Conservation (phyloP, 2,329 filamentous ascomycete species). For the Cladophialophora bantiana region DNA sequence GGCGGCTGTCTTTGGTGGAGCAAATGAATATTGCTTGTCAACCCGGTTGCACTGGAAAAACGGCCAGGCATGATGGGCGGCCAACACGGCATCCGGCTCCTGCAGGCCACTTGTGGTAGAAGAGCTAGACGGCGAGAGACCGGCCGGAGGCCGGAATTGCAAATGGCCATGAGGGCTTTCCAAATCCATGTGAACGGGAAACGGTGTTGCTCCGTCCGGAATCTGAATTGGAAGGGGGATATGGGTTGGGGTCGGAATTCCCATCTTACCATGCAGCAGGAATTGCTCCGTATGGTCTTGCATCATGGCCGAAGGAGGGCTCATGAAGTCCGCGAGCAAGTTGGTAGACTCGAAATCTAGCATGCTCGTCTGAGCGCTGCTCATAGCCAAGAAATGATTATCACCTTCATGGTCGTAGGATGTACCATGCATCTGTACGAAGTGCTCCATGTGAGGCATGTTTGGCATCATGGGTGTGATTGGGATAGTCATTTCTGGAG, state of each 20-base stretch:
- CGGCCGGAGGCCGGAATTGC: constrained; percentile 31
- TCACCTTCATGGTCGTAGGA: constrained; percentile 38
- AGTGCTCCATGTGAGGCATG: constrained; percentile 40
- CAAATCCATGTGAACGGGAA: constrained; percentile 32
- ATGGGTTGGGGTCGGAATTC: constrained; percentile 37
- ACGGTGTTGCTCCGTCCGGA: constrained; percentile 32
- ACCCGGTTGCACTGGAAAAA: constrained; percentile 60
- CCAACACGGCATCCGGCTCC: constrained; percentile 57
- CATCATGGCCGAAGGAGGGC: constrained; percentile 34
- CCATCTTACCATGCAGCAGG: constrained; percentile 34
- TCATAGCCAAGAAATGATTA: constrained; percentile 40
- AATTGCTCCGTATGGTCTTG: constrained; percentile 38
- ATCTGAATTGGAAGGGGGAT: constrained; percentile 31
- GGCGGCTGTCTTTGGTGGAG: constrained; percentile 59
- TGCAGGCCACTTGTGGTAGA: constrained; percentile 38
- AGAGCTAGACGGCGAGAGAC: constrained; percentile 36
- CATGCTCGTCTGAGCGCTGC: constrained; percentile 31
- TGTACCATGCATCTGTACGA: constrained; percentile 38
- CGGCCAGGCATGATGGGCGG: constrained; percentile 61
- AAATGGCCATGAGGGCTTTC: constrained; percentile 33
- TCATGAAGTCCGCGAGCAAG: constrained; percentile 39
- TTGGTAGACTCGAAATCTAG: constrained; percentile 40
- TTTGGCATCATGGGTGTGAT: constrained; percentile 41
- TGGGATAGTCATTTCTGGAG: constrained; percentile 38
- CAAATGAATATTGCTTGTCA: constrained; percentile 53